Evolutionary conservation across 2,329 filamentous ascomycete species (phyloP).

Genomic region (Aspergillus pseudoglaucus): DNA sequence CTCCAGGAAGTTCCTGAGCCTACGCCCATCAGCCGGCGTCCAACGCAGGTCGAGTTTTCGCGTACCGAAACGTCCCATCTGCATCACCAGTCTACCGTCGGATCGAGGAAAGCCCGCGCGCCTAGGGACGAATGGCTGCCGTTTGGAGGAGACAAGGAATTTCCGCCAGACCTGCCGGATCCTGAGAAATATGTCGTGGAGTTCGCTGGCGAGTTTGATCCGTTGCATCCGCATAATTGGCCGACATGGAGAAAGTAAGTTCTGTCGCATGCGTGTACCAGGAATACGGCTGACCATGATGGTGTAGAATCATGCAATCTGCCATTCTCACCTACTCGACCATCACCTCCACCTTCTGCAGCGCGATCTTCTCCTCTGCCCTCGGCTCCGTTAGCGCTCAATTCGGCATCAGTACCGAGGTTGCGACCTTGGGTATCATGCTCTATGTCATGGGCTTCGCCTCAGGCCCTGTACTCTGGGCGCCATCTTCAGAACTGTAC

Average conservation of each 20-base stretch:
- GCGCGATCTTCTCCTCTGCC: conserved; percentile 63
- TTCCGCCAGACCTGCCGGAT: conserved; percentile 40
- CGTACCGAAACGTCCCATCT: conserved; percentile 23
- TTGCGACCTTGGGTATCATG: conserved; percentile 42
- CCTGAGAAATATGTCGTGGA: conserved; percentile 51
- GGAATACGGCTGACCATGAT: background rate
- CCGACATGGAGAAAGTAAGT: conserved; percentile 36
- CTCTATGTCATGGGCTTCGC: conserved; percentile 50
- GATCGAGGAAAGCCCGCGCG: conserved; percentile 11
- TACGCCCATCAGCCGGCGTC: conserved; percentile 11
- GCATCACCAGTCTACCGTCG: conserved; percentile 21
- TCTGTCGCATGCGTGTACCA: background rate
- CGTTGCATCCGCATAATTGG: conserved; percentile 50
- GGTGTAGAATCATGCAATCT: conserved; percentile 15
- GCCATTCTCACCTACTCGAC: conserved; percentile 39
- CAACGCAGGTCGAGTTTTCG: conserved; percentile 20
- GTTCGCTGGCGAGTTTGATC: conserved; percentile 47
- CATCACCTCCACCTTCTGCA: conserved; percentile 45
- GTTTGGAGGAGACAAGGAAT: conserved; percentile 20
- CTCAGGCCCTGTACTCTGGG: conserved; percentile 57
- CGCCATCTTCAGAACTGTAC: conserved; percentile 56
- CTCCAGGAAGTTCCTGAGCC: background rate
- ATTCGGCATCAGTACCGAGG: conserved; percentile 41
- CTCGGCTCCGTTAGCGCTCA: conserved; percentile 48
- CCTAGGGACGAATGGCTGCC: conserved; percentile 21